Percentiles rank a stretch among this genome's conserved stretches.
Conservation (phyloP, 352 stramenopile genomes). For the Globisporangium barbulae region DNA sequence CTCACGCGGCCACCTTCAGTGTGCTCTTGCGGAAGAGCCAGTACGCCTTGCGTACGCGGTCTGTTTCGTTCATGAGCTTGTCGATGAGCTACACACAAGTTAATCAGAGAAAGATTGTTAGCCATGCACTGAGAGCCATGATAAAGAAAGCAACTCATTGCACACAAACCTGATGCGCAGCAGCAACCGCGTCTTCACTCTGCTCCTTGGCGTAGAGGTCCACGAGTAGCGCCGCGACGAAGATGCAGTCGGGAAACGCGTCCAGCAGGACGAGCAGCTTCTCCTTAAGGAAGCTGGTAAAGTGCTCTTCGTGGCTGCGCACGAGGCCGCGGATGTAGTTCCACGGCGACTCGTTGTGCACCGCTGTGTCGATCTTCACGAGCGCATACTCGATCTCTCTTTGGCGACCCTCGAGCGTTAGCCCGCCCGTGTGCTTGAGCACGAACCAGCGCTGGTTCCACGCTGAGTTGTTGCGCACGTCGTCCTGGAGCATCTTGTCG, state of each 20-base stretch:
- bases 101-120: background rate
- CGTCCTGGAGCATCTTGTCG: slow-evolving; percentile 83
- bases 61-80: slow-evolving; percentile 69
- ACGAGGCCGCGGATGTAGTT: slow-evolving; percentile 87
- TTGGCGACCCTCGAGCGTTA: slow-evolving; percentile 36
- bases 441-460: slow-evolving; percentile 90
- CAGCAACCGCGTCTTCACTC: slow-evolving; percentile 34
- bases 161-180: slow-evolving; percentile 32
- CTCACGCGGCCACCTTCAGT: slow-evolving; percentile 27
- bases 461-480: slow-evolving; percentile 97
- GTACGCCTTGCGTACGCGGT: slow-evolving; percentile 68
- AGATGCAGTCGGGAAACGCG: slow-evolving; percentile 54
- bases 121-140: background rate
- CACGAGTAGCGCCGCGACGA: slow-evolving; percentile 65
- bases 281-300: slow-evolving; percentile 34
- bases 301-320: slow-evolving; percentile 42
- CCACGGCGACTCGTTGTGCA: slow-evolving; percentile 91
- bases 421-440: slow-evolving; percentile 40
- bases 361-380: slow-evolving; percentile 54
- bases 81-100: slow-evolving; percentile 42
- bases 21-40: slow-evolving; percentile 64
- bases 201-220: slow-evolving; percentile 63
- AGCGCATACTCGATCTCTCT: slow-evolving; percentile 78
- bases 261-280: slow-evolving; percentile 42
- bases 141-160: background rate